Evolutionary conservation across 352 stramenopile genomes (phyloP).

Genomic region (Phytophthora citricola): DNA sequence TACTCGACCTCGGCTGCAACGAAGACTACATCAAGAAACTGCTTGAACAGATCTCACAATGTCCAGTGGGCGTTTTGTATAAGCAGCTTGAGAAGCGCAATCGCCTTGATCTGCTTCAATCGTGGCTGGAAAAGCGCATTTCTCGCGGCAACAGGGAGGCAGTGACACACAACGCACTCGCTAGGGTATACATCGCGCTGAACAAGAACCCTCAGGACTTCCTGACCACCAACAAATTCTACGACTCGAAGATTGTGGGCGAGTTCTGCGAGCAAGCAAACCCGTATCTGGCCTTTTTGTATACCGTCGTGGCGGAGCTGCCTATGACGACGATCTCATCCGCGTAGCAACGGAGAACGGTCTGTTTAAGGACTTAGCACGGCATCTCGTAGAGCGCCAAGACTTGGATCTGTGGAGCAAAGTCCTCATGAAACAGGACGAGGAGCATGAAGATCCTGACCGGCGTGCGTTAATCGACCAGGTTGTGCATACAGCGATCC

Average conservation of each 20-base stretch:
- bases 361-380: slow-evolving; percentile 99
- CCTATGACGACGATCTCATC: slow-evolving; percentile 99
- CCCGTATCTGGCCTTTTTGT: slow-evolving; percentile 98
- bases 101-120: slow-evolving; percentile 98
- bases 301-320: slow-evolving; percentile 98
- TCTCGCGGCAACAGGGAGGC: slow-evolving; percentile 98
- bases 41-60: slow-evolving; percentile 96
- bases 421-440: slow-evolving; percentile 93
- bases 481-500: slow-evolving; percentile 99
- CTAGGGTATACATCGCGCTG: slow-evolving; percentile 99
- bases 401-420: slow-evolving; percentile 99
- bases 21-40: slow-evolving; percentile 99
- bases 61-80: slow-evolving; percentile 97
- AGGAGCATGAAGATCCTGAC: slow-evolving; percentile 92
- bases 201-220: slow-evolving; percentile 99
- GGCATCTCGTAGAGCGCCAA: slow-evolving; percentile 99
- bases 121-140: slow-evolving; percentile 99
- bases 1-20: slow-evolving; percentile 98
- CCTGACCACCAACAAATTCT: slow-evolving; percentile 99
- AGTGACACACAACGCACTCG: slow-evolving; percentile 99
- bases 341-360: slow-evolving; percentile 98
- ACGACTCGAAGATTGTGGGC: slow-evolving; percentile 98
- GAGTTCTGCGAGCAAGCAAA: slow-evolving; percentile 99
- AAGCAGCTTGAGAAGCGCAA: slow-evolving; percentile 99
- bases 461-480: slow-evolving; percentile 98